A percentile compares a stretch with the other conserved stretches of the same genome.
Evolutionary conservation across 495 filamentous ascomycete species (phyloP).

Genomic region (Tuber borchii): DNA sequence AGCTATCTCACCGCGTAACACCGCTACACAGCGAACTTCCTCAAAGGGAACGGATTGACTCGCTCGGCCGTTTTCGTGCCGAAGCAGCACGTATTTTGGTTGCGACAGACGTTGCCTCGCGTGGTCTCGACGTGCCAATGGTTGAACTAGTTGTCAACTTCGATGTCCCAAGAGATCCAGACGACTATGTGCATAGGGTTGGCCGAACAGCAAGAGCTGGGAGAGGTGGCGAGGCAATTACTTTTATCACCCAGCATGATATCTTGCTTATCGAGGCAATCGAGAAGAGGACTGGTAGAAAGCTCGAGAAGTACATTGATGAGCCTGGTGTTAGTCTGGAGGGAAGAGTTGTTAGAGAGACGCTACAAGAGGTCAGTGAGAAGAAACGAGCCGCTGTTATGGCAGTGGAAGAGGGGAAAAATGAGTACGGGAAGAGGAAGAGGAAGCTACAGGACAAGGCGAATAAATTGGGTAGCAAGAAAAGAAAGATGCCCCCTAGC

Average conservation of each 20-base stretch:
- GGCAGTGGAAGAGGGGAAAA: conserved; percentile 84
- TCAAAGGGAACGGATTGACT: conserved; percentile 73
- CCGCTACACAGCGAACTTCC: conserved; percentile 78
- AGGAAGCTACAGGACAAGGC: conserved; percentile 52
- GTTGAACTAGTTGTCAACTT: conserved; percentile 90
- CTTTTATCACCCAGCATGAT: conserved; percentile 86
- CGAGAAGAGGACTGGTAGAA: conserved; percentile 69
- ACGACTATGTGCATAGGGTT: conserved; percentile 95
- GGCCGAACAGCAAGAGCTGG: conserved; percentile 93
- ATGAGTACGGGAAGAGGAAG: conserved; percentile 72
- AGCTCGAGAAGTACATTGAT: conserved; percentile 77
- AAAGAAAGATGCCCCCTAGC: not conserved
- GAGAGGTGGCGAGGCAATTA: conserved; percentile 69
- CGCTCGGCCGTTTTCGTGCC: conserved; percentile 85
- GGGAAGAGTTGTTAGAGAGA: conserved; percentile 70
- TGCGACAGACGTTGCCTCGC: conserved; percentile 91
- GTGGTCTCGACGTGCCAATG: conserved; percentile 91
- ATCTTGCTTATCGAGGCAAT: conserved; percentile 80
- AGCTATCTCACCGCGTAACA: conserved; percentile 83
- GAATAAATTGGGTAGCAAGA: conserved; percentile 35
- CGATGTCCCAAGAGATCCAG: conserved; percentile 88
- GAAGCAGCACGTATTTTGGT: conserved; percentile 84
- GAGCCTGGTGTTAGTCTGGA: conserved; percentile 81
- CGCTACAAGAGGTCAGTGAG: conserved; percentile 78
- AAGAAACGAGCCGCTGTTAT: conserved; percentile 84